Evolutionary conservation across 2,329 filamentous ascomycete species (phyloP), one percentile per base, ranked within the genome.

Genomic region (Corynespora cassiicola): DNA sequence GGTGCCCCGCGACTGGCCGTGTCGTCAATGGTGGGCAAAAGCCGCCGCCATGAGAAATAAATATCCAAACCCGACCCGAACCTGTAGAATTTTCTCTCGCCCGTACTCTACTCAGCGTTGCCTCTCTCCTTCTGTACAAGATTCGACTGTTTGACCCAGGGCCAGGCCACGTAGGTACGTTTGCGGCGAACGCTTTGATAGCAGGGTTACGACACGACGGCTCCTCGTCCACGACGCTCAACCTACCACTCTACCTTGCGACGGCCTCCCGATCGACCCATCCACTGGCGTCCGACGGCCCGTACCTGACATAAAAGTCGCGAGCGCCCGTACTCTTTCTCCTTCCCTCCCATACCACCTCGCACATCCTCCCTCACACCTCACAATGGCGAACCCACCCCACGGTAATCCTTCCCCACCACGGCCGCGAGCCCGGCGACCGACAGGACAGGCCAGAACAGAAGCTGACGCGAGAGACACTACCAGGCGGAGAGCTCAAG

Each of bases 401-500:
- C 75, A 78, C 59, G 74, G 75, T 75, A 61, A 42, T 26, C 28
- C 22, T 14, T n/a, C 4, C 10, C 12, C 24, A 23, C 27, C n/a
- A 28, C 29, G 17, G 25, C 19, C 21, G 15, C 23, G 7, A n/a
- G 7, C 17, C 16, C 25, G 19, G 32, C 31, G 21, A 39, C 12
- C 30, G 12, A 14, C 24, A 7, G 10, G 12, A n/a, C n/a, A n/a
- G n/a, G n/a, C n/a, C 15, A 31, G 9, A n/a, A 34, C 19, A 23
- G 28, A 43, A 37, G 53, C 57, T 61, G 39, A 58, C 55, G 28
- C 11, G 24, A 24, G n/a, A 26, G 4, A 20, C n/a, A 29, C 14
- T 6, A 22, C 31, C 45, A 76, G 92, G 92, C 75, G 94, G 94
- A 67, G 79, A 92, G 79, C 88, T 99, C 66, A 97, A 97, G 87